phyloP scores from a whole-genome alignment of 495 filamentous ascomycete species.

The Aspergillus heteromorphus region DNA sequence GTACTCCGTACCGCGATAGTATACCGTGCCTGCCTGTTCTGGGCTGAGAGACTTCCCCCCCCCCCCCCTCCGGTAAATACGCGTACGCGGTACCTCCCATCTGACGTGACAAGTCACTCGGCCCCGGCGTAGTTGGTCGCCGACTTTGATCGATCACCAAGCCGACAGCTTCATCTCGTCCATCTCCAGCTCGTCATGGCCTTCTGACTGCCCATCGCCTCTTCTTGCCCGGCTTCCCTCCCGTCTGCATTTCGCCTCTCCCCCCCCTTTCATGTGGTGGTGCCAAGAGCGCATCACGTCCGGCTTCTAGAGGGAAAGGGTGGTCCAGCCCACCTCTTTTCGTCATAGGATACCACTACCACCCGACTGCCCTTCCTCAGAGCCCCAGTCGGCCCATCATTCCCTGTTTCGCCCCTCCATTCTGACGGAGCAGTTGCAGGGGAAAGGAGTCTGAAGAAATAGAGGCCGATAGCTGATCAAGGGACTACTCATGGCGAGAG shows the following conservation, averaged over 20 bases:
- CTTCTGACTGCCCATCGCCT: neutral
- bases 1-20: no score
- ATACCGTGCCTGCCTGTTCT: no score
- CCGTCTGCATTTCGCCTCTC: neutral
- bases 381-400: neutral
- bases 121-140: neutral
- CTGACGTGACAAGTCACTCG: neutral
- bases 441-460: neutral
- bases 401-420: neutral
- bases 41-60: no score
- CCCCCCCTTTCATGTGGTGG: neutral
- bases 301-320: neutral
- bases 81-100: neutral
- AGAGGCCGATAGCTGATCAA: neutral
- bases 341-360: neutral
- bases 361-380: neutral
- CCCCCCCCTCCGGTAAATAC: no score
- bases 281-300: neutral
- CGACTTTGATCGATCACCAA: neutral
- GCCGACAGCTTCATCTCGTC: neutral
- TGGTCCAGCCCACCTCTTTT: neutral
- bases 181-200: neutral
- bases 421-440: neutral
- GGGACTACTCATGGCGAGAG: conserved; percentile 30
- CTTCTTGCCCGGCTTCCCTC: neutral